Evolutionary conservation across 306 rosid genomes (phyloP), one percentile per base, ranked within the genome.

Genomic region (Sophora flavescens): DNA sequence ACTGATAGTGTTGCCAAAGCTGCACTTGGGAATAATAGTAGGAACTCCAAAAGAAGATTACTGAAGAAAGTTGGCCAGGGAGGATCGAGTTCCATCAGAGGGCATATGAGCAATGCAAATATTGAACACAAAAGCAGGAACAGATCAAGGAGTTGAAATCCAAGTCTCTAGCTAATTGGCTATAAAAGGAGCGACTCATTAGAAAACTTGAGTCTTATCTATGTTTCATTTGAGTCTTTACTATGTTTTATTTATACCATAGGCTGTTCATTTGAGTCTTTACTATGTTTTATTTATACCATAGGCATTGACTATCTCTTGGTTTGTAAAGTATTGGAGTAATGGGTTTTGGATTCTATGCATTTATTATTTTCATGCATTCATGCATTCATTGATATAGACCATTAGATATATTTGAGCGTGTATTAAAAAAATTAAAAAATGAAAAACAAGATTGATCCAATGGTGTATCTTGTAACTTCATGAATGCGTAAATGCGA

Each of bases 21-120:
- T 10, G 97, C 96, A 9, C 93, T 92, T 4, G 97, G 90, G 75
- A 92, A 84, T 61, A 50, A 50, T 50, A 76, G 84, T 56, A 42
- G 82, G 47, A 80, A 48, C 84, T 70, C 78, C 18, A 73, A 57
- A 0, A 87, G 86, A 81, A 89, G 77, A 82, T 39, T 80, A 6
- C n/a, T 75, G 1, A 89, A 82, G 84, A 89, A 69, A 84, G 53
- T 72, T 8, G 74, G 82, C 22, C 95, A 81, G 32, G 81, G 80
- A 16, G 84, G 82, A 33, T 66, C 86, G 14, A 42, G 64, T 44
- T 66, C 82, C 3, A 39, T 70, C 32, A 64, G 59, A 5, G 84
- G 84, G 38, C 83, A 76, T 68, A 84, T 87, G 70, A 87, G 85
- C 80, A 68, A 51, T 48, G 68, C 86, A 2, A 84, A 77, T 64